Evolutionary conservation across 164 flowering plant species (phyloP).

Genomic region (Umbellularia californica): DNA sequence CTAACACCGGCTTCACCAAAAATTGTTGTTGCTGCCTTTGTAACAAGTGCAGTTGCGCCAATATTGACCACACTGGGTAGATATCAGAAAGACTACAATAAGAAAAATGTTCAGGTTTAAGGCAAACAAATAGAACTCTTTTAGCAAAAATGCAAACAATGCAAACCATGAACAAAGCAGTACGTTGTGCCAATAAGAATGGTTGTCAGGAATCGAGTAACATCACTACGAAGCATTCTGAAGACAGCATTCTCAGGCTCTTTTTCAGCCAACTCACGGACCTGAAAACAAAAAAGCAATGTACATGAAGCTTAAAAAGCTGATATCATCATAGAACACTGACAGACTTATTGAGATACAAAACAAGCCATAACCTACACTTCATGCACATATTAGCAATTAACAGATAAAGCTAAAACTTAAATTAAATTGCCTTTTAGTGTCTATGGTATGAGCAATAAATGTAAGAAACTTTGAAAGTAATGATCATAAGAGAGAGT

Average conservation of each 20-base stretch:
- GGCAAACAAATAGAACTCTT: conserved; percentile 1
- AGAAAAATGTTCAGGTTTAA: conserved; percentile 17
- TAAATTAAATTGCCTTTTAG: neutral
- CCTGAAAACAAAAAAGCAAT: conserved; percentile 36
- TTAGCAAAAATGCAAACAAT: conserved; percentile 1
- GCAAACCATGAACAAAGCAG: conserved; percentile 8
- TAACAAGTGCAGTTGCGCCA: conserved; percentile 98
- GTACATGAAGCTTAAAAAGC: conserved; percentile 1
- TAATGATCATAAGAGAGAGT: neutral
- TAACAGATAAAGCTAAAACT: neutral
- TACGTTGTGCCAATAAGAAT: conserved; percentile 99
- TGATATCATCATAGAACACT: neutral
- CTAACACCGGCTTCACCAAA: conserved; percentile 99
- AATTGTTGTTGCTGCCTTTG: conserved; percentile 91
- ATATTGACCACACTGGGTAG: conserved; percentile 81
- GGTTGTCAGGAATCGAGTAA: conserved; percentile 93
- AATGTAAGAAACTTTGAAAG: neutral
- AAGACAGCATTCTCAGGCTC: conserved; percentile 93
- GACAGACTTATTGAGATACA: neutral
- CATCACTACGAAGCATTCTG: conserved; percentile 89
- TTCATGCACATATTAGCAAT: neutral
- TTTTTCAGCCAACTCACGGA: conserved; percentile 95
- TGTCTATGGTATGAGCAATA: neutral
- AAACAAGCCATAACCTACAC: neutral
- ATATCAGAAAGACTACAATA: conserved; percentile 17